Evolutionary conservation across 768 basidiomycete genomes (phyloP), one percentile per base, ranked within the genome.

Genomic region (Podaxis rugospora): DNA sequence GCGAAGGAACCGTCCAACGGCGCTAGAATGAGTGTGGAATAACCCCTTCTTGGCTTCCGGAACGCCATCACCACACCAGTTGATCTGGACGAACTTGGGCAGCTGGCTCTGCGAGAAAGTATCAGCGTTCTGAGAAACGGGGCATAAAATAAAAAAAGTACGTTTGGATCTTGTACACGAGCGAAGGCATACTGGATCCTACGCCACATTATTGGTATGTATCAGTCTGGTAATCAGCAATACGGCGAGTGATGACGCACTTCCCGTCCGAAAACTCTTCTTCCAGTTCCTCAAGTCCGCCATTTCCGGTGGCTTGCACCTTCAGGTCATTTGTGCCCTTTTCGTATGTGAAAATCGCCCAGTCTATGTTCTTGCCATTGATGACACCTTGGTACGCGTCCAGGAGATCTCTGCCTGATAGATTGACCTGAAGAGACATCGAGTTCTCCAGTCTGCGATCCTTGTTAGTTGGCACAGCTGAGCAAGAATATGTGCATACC

Each of bases 31-130:
- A 6, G 86, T 88, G 68, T 93, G 89, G 77, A 96, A 96, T 23
- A 97, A 80, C 6, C 96, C 96, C 72, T 98, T 98, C 74, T 92
- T 89, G 18, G 80, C 80, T 71, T 88, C 93, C 11, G 96, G 96
- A 1, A 98, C 96, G 61, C 96, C 96, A 68, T 96, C 95, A 47
- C 96, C 96, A 66, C 93, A 94, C 95, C 96, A 97, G 68, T 94
- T 93, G 73, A 98, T 89, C 69, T 96, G 92, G 14, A 98, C 93
- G 63, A 95, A 93, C 76, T 97, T 98, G 49, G 88, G 80, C 1
- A 98, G 81, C 63, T 88, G 79, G 68, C 83, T 92, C 90, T 96
- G 66, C 2, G 56, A 55, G n/a, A 37, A 21, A 18, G n/a, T 18
- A 10, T 55, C 59, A 27, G 49, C 51, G 27, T 13, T n/a, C 44